Evolutionary conservation across 2,329 filamentous ascomycete species (phyloP).

Genomic region (Knufia fluminis): DNA sequence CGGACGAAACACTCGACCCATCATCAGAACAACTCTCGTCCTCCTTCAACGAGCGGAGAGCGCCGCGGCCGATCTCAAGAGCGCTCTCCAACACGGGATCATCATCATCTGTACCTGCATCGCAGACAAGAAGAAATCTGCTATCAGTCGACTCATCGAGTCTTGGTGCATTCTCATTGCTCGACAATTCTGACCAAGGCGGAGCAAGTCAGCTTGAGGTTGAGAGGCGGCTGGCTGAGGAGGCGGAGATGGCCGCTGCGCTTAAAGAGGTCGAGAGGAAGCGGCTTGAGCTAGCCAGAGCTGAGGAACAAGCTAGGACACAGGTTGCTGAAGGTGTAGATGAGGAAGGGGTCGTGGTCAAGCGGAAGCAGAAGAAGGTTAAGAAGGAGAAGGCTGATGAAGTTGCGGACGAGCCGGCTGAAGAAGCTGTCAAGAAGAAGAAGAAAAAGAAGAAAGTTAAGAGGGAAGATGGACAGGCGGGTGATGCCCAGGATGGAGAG

Average conservation of each 20-base stretch:
- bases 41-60: conserved; percentile 1
- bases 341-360: conserved; percentile 37
- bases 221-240: conserved; percentile 63
- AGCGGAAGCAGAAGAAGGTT: conserved; percentile 55
- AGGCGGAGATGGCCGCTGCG: conserved; percentile 79
- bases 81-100: conserved; percentile 12
- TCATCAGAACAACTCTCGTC: conserved; percentile 32
- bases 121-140: conserved; percentile 51
- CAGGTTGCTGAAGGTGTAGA: conserved; percentile 39
- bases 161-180: conserved; percentile 63
- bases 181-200: conserved; percentile 36
- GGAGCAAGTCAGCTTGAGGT: conserved; percentile 29
- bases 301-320: conserved; percentile 34
- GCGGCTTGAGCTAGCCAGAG: conserved; percentile 67
- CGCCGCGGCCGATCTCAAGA: conserved; percentile 33
- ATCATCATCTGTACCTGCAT: conserved; percentile 12
- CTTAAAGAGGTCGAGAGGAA: conserved; percentile 81
- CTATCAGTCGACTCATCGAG: conserved; percentile 82
- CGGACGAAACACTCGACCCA: conserved; percentile 60
- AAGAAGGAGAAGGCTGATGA: conserved; percentile 21
- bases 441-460: conserved; percentile 22
- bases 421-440: conserved; percentile 15
- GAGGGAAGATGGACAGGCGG: background rate
- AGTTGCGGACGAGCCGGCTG: conserved; percentile 6
- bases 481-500: background rate